Percentiles rank a stretch among this genome's conserved stretches.
phyloP scores from a whole-genome alignment of 2,329 filamentous ascomycete species.

The Colletotrichum sidae region DNA sequence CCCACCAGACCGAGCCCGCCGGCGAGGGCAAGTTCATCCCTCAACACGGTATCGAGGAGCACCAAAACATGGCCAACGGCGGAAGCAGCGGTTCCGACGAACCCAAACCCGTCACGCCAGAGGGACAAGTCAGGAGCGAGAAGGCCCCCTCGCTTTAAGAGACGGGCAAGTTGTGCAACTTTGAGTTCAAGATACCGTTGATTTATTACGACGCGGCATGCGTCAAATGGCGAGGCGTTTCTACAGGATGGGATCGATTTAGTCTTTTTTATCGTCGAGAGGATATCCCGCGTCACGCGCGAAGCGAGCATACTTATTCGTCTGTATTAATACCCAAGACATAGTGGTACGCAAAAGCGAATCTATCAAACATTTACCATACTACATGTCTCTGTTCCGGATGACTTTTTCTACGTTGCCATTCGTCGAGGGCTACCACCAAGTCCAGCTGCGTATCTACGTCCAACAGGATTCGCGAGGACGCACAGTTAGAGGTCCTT shows the following conservation, averaged over 20 bases:
- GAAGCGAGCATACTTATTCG: slow-evolving; percentile 28
- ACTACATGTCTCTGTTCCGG: no score
- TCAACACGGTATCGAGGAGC: slow-evolving; percentile 78
- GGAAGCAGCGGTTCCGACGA: slow-evolving; percentile 33
- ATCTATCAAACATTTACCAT: slow-evolving; percentile 2
- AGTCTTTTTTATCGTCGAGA: slow-evolving; percentile 14
- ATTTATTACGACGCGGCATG: slow-evolving; percentile 9
- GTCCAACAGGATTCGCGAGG: background rate
- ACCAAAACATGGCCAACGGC: slow-evolving; percentile 56
- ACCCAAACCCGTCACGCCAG: slow-evolving; percentile 31
- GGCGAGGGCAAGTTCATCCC: slow-evolving; percentile 69
- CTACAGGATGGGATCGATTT: slow-evolving; percentile 31
- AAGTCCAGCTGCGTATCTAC: background rate
- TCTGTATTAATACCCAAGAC: slow-evolving; percentile 36
- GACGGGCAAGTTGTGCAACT: slow-evolving; percentile 8
- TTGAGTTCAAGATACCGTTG: slow-evolving; percentile 24
- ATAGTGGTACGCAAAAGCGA: slow-evolving; percentile 29
- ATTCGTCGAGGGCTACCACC: no score
- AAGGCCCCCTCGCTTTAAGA: slow-evolving; percentile 31
- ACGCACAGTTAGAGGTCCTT: slow-evolving; percentile 11
- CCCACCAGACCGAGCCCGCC: slow-evolving; percentile 74
- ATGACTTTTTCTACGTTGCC: no score
- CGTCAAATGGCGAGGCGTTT: slow-evolving; percentile 33
- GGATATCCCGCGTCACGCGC: slow-evolving; percentile 34
- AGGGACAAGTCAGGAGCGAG: slow-evolving; percentile 32